Evolutionary conservation across 164 flowering plant species (phyloP), one percentile per base, ranked within the genome.

Genomic region (Liriodendron chinense): DNA sequence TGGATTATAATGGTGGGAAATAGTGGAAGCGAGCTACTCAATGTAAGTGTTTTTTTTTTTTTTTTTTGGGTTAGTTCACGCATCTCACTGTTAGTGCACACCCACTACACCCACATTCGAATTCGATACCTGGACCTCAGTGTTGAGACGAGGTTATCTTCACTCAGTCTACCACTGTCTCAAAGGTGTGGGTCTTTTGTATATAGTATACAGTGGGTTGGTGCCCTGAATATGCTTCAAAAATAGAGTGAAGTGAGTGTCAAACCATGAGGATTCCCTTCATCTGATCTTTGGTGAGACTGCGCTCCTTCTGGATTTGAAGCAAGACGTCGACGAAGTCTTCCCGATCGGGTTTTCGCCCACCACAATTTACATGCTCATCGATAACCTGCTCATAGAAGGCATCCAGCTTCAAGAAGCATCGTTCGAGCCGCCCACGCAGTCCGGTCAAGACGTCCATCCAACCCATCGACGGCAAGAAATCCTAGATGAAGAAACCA

Each of bases 381-480:
- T 71, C 73, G 13, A 71, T 50, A 12, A 71, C 64, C 3, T 23
- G 62, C 13, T 71, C 73, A 24, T 50, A 71, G 43, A 71, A 71
- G 9, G 61, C 26, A 71, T 71, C 73, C 16, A 71, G 14, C 14
- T 71, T 63, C 2, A 23, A 21, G 47, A 71, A 71, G 21, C 12
- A 24, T 43, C 18, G 50, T 28, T 57, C 64, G 3, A 71, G 23
- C 64, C 73, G 16, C 16, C 43, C 47, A 22, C 18, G 34, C 9
- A 6, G 43, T 23, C 73, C 64, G 9, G 18, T 50, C 12, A 71
- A 20, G 7, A 47, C 10, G 13, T 71, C 73, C 8, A 71, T 13
- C 73, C 73, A 71, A 3, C 64, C 73, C 64, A 71, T 22, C 26
- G 14, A 50, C 24, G 73, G 73, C 21, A 71, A 50, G 43, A 50